Conservation (phyloP, 2,329 filamentous ascomycete genomes). For the Davidsoniella eucalypti region DNA sequence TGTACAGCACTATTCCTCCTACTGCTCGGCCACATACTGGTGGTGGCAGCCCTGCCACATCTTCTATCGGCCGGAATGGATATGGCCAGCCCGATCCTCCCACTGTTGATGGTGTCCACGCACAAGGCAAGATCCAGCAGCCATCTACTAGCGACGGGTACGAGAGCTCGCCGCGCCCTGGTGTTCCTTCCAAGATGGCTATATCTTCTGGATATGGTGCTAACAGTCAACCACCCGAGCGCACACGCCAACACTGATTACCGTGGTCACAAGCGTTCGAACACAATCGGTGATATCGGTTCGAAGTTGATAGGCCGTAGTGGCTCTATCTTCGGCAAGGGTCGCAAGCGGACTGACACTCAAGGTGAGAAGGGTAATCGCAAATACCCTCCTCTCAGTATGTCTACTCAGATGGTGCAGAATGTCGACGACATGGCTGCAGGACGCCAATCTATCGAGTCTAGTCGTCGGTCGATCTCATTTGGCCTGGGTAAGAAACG, state of each 20-base stretch:
- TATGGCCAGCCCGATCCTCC: conserved; percentile 84
- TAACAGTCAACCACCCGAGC: conserved; percentile 30
- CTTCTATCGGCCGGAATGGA: conserved; percentile 39
- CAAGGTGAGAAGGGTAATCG: conserved; percentile 29
- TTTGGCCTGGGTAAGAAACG: conserved; percentile 53
- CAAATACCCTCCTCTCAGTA: conserved; percentile 80
- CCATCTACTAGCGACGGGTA: conserved; percentile 44
- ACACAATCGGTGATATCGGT: conserved; percentile 64
- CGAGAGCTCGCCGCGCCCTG: conserved; percentile 48
- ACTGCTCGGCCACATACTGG: conserved; percentile 55
- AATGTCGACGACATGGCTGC: conserved; percentile 32
- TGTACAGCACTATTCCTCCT: conserved; percentile 20
- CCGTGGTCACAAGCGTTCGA: conserved; percentile 50
- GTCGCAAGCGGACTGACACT: conserved; percentile 33
- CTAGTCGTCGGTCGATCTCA: conserved; percentile 52
- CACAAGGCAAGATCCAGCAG: conserved; percentile 77
- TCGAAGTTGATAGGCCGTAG: conserved; percentile 74
- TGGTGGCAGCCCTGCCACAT: conserved; percentile 47
- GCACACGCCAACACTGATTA: conserved; percentile 19
- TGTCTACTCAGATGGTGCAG: conserved; percentile 40
- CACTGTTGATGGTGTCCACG: conserved; percentile 74
- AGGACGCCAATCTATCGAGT: conserved; percentile 51
- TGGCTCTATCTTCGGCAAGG: conserved; percentile 55
- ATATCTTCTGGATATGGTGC: conserved; percentile 39
- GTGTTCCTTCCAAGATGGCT: conserved; percentile 41